phyloP scores from a whole-genome alignment of 2,329 filamentous ascomycete genomes.

The Fusarium verrucosum region DNA sequence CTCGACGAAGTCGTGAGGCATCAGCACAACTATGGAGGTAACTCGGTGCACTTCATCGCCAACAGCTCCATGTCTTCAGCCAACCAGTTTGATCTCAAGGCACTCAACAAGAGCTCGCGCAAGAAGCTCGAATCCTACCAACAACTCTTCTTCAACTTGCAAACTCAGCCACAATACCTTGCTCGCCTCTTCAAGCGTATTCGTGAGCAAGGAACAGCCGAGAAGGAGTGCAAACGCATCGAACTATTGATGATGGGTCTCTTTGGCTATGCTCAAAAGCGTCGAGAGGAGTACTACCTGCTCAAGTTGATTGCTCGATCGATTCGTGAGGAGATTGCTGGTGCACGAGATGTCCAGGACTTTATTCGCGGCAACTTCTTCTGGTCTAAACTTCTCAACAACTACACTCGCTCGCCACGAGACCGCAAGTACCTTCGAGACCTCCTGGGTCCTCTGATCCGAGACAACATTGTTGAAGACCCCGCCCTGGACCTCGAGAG shows the following conservation, averaged over 20 bases:
- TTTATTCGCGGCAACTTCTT: conserved; percentile 91
- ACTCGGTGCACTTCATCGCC: conserved; percentile 83
- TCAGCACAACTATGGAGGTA: conserved; percentile 93
- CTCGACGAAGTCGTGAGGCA: conserved; percentile 97
- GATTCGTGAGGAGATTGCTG: conserved; percentile 85
- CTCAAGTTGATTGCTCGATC: conserved; percentile 87
- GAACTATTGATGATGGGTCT: conserved; percentile 95
- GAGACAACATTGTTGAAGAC: conserved; percentile 93
- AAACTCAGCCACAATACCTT: conserved; percentile 95
- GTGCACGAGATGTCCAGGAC: conserved; percentile 77
- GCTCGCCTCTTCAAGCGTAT: conserved; percentile 86
- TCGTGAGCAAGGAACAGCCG: conserved; percentile 82
- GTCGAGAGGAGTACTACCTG: conserved; percentile 95
- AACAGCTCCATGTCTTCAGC: conserved; percentile 89
- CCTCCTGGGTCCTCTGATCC: conserved; percentile 83
- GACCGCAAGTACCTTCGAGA: conserved; percentile 94
- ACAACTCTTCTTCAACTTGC: conserved; percentile 95
- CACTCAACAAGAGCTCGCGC: conserved; percentile 94
- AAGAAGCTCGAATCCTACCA: conserved; percentile 97
- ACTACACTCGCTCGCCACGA: conserved; percentile 88
- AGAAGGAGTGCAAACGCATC: conserved; percentile 92
- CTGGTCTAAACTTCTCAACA: conserved; percentile 86
- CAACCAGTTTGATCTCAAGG: conserved; percentile 96
- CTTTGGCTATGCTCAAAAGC: conserved; percentile 97
- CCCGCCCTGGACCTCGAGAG: conserved; percentile 91